Evolutionary conservation across 805 yeast genomes (phyloP), one percentile per base, ranked within the genome.

Genomic region (Pichia gijzeniarum): DNA sequence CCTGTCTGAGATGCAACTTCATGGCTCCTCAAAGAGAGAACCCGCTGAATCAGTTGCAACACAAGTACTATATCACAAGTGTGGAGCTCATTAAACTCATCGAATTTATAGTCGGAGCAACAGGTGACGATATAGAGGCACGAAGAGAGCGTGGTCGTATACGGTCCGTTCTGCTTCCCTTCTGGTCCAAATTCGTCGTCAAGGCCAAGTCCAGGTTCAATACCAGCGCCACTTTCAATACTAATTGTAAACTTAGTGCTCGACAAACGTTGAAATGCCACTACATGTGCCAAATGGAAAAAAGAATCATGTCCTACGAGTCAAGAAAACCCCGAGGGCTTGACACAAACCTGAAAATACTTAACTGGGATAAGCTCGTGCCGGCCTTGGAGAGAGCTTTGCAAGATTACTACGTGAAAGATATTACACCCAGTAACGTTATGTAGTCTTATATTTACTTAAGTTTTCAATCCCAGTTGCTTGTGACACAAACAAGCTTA

Each of bases 81-180:
- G 85, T 80, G 31, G 86, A 80, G 56, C 84, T 80, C 18, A 74
- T 80, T 50, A 79, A 74, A 59, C 74, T 80, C 51, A 82, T 80
- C 27, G 85, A 80, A 61, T 58, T 79, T 42, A 58, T 80, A 38
- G 77, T 80, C 50, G 81, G 82, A 5, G 67, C 73, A 2, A 63
- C 62, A 44, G 73, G 19, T 9, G 44, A 73, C 45, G 69, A 76
- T 5, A 68, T 67, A 6, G 80, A 74, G 45, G 71, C 78, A 49
- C 71, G 86, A 49, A 70, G 75, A 48, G 85, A 80, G 56, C 59
- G 84, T 40, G 85, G 85, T n/a, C 65, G 86, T 46, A 75, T 80
- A 37, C 67, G 86, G 61, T 76, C 81, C 38, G 80, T 80, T 53
- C 65, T 80, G 62, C 82, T 79, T 45, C 82, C 83, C 5, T 80